phyloP scores from a whole-genome alignment of 2,329 filamentous ascomycete genomes.

The Fusarium veterinarium region DNA sequence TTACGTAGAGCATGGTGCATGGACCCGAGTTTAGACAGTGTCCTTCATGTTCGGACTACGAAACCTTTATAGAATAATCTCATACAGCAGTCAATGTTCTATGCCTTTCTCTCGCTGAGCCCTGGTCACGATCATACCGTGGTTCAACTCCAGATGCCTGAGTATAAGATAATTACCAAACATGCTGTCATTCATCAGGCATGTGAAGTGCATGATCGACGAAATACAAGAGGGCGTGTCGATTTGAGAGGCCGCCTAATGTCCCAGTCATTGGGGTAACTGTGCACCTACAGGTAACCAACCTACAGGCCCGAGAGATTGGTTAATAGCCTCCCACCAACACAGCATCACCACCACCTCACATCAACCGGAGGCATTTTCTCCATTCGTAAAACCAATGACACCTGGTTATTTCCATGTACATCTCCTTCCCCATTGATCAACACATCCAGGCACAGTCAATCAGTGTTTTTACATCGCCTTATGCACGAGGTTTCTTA shows the following conservation, averaged over 20 bases:
- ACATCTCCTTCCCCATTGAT: conserved; percentile 30
- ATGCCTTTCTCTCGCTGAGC: too few relatives aligned
- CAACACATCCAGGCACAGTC: neutral
- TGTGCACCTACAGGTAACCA: neutral
- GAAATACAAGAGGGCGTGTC: conserved; percentile 23
- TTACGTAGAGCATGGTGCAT: neutral
- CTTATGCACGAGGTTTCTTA: neutral
- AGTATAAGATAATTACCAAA: neutral
- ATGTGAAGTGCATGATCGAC: conserved; percentile 37
- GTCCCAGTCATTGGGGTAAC: neutral
- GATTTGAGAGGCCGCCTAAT: conserved; percentile 26
- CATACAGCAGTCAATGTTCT: neutral
- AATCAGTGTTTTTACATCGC: neutral
- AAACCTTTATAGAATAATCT: neutral
- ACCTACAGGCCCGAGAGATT: conserved; percentile 7
- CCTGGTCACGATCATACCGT: neutral
- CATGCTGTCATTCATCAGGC: conserved; percentile 3
- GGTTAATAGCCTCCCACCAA: conserved; percentile 3
- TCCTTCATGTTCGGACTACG: fast-evolving
- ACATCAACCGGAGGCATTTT: conserved; percentile 16
- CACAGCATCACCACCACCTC: neutral
- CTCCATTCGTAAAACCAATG: neutral
- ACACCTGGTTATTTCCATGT: neutral
- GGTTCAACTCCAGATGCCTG: neutral
- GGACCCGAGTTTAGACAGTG: neutral